Base-by-base conservation (phyloP, 1,139 yeast species). In the Suhomyces terraborum region DNA sequence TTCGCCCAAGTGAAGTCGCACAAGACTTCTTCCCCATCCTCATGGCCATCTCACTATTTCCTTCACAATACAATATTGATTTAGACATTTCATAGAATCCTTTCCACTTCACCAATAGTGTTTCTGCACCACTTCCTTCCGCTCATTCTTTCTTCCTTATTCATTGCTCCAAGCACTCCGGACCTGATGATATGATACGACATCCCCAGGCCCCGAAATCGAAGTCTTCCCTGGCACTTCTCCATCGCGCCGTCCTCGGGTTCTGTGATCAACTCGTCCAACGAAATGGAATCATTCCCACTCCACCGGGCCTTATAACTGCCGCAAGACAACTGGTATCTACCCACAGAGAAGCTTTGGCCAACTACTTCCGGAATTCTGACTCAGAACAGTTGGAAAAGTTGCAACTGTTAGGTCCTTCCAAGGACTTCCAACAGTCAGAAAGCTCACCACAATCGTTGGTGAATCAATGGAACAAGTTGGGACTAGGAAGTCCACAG, bases 401-500 rank as follows among this genome's bases (percentile, higher is more conserved):
- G n/a, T n/a, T n/a, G n/a, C n/a, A n/a, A n/a, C n/a, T n/a, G n/a
- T n/a, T n/a, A n/a, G n/a, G n/a, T n/a, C n/a, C n/a, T n/a, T n/a
- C n/a, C n/a, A n/a, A n/a, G n/a, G n/a, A n/a, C n/a, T n/a, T n/a
- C n/a, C n/a, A n/a, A n/a, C n/a, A n/a, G n/a, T n/a, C n/a, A n/a
- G n/a, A n/a, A n/a, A n/a, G n/a, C n/a, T n/a, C n/a, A n/a, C n/a
- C n/a, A n/a, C n/a, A 24, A 24, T 24, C 27, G 14, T 12, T 24
- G 13, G 9, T 24, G 6, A 9, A 24, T 16, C 27, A 24, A 6
- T 36, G 40, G 40, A 12, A n/a, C 12, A 8, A 23, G 8, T 18
- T 36, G 17, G 26, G 35, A n/a, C n/a, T 4, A 8, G 40, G 40
- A 13, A 31, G 40, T 8, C 26, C 23, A 2, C 28, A 29, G 6